Base-by-base conservation (phyloP, 208 protist genomes). In the Crithidia sp. region DNA sequence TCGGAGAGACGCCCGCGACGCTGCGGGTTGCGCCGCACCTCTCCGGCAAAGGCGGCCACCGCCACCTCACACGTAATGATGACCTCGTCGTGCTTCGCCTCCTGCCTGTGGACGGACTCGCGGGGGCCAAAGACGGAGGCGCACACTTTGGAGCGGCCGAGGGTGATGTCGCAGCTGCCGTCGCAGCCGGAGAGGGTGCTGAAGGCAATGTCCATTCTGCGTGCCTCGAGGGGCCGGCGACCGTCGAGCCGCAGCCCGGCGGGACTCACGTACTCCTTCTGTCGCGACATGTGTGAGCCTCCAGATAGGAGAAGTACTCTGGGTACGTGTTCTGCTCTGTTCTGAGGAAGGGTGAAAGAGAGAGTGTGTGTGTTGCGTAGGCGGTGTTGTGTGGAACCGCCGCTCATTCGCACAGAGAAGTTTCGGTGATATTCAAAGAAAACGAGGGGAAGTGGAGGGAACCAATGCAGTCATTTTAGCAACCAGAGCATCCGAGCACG, bases 211-310 rank as follows among this genome's bases (percentile, higher is more conserved):
- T 68, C 75, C 59, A 92, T 65, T 36, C 73, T 77, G 36, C 92
- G 79, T n/a, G 81, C 60, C 69, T 96, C 90, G 17, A 78, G 77
- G 4, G 90, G 87, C 8, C 92, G 82, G 16, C 92, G 86, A 36
- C 92, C 92, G 54, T 96, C 92, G 4, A 93, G 67, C 10, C 92
- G 88, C 39, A 96, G 76, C 3, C 92, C 92, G 5, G 90, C 90
- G 9, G 90, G 79, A 61, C 86, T 94, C 8, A 96, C 85, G 76
- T 95, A 96, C 62, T 97, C 89, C 71, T 89, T 92, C 66, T 81
- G 84, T 56, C 89, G 89, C 74, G 77, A 84, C 81, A 85, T 86
- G 50, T 17, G 14, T 17, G 50, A 55, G 16, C 7, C 16, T 2
- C 0, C 50, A 28, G 28, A 28, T 55, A 55, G 6, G 45, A 49